A percentile compares a stretch with the other conserved stretches of the same genome.
Conservation (phyloP, 139 green algal species). For the Tetratostichococcus sp. region DNA sequence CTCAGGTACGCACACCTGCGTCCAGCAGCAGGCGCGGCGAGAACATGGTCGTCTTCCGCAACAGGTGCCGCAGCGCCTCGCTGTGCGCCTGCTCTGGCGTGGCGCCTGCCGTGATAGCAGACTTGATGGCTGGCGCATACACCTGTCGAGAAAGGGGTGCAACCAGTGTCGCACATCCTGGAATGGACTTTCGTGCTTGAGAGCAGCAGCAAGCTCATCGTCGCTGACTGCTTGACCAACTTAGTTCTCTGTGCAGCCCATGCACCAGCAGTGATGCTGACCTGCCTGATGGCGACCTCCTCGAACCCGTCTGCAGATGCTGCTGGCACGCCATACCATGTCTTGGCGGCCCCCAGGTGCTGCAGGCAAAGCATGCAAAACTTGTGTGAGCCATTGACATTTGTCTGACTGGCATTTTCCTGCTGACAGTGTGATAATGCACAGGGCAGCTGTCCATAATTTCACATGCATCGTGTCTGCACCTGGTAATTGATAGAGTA, state of each 20-base stretch:
- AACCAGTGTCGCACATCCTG: too few species aligned
- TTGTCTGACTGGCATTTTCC: too few species aligned
- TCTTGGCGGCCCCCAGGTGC: slow-evolving; percentile 83
- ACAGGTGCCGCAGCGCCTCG: slow-evolving; percentile 31
- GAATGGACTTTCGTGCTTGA: too few species aligned
- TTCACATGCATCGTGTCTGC: too few species aligned
- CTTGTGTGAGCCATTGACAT: not conserved
- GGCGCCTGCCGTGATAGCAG: not conserved
- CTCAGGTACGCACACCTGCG: too few species aligned
- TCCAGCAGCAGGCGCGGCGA: slow-evolving; percentile 48
- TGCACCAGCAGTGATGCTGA: too few species aligned
- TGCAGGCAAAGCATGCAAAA: slow-evolving; percentile 11
- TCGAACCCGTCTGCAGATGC: slow-evolving; percentile 65
- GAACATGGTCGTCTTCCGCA: slow-evolving; percentile 71
- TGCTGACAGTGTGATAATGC: too few species aligned
- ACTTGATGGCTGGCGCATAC: slow-evolving; percentile 18
- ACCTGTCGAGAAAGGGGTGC: too few species aligned
- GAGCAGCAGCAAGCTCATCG: too few species aligned
- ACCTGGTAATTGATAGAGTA: slow-evolving; percentile 53
- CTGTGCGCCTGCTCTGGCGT: not conserved
- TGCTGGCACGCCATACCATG: slow-evolving; percentile 71
- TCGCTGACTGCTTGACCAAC: too few species aligned
- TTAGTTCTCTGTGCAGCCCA: too few species aligned
- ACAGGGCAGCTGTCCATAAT: too few species aligned
- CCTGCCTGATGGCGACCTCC: slow-evolving; percentile 25